These are phyloP conservation scores for Stenogyne calaminthoides DNA, from an alignment of 305 asterid genomes.

Conservation along the genomic window DNA sequence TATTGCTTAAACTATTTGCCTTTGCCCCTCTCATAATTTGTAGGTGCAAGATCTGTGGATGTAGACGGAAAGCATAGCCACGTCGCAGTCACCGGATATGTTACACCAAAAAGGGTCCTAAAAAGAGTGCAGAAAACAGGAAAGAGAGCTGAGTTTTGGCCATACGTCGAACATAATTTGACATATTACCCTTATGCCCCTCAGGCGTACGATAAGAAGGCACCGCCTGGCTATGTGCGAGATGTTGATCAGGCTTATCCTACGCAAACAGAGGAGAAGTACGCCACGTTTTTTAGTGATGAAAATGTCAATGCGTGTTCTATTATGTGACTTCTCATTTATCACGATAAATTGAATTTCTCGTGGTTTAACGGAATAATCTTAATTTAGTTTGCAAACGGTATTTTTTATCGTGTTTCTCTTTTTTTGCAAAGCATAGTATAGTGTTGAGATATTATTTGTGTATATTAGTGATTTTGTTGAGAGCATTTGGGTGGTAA, in stretches of 20 bases:
- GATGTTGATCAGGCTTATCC: constrained; percentile 65
- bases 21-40: too few species aligned
- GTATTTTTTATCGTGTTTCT: neutral
- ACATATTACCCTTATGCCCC: constrained; percentile 72
- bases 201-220: constrained; percentile 74
- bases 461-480: neutral
- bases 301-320: constrained; percentile 75
- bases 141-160: constrained; percentile 76
- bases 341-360: neutral
- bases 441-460: neutral
- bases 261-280: constrained; percentile 38
- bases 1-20: too few species aligned
- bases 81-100: constrained; percentile 62
- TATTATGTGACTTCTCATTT: constrained; percentile 45
- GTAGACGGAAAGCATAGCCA: constrained; percentile 57
- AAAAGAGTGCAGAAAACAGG: constrained; percentile 55
- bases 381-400: neutral
- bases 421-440: too few species aligned
- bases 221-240: constrained; percentile 67
- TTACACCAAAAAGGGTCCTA: constrained; percentile 60
- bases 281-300: constrained; percentile 61
- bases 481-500: too few species aligned
- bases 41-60: constrained; percentile 62
- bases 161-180: constrained; percentile 59
- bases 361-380: neutral